Percentiles rank a stretch among this genome's conserved stretches.
Evolutionary conservation across 768 basidiomycete species (phyloP).

Genomic region (Rhodotorula babjevae): DNA sequence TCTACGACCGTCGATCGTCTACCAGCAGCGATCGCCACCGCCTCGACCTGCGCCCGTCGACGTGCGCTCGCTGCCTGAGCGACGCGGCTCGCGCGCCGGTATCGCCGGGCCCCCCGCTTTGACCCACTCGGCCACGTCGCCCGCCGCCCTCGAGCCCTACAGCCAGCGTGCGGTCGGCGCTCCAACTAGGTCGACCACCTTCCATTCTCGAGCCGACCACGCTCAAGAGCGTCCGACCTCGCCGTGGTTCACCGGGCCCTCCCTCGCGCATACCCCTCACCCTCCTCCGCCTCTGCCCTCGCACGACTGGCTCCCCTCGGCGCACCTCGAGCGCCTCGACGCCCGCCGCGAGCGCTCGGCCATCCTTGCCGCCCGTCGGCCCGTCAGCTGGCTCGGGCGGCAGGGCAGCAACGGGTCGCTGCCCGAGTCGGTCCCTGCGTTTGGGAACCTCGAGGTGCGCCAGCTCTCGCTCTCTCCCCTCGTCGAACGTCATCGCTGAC

Average conservation of each 20-base stretch:
- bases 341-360: too few species aligned
- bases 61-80: not conserved
- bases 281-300: not conserved
- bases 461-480: not conserved
- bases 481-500: too few species aligned
- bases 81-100: not conserved
- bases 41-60: too few species aligned
- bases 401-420: conserved; percentile 5
- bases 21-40: too few species aligned
- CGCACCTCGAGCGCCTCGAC: not conserved
- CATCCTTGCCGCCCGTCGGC: not conserved
- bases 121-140: too few species aligned
- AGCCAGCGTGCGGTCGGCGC: not conserved
- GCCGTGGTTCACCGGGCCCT: not conserved
- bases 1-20: too few species aligned
- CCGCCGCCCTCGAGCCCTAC: too few species aligned
- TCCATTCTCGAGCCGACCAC: not conserved
- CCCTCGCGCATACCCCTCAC: not conserved
- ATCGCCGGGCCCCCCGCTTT: not conserved
- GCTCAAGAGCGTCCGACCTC: not conserved
- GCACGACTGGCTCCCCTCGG: not conserved
- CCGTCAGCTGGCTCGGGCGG: conserved; percentile 19
- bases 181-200: not conserved
- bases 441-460: not conserved
- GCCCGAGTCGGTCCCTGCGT: not conserved